Evolutionary conservation across 2,329 filamentous ascomycete species (phyloP), one percentile per base, ranked within the genome.

Genomic region (Arachnomyces sp.): DNA sequence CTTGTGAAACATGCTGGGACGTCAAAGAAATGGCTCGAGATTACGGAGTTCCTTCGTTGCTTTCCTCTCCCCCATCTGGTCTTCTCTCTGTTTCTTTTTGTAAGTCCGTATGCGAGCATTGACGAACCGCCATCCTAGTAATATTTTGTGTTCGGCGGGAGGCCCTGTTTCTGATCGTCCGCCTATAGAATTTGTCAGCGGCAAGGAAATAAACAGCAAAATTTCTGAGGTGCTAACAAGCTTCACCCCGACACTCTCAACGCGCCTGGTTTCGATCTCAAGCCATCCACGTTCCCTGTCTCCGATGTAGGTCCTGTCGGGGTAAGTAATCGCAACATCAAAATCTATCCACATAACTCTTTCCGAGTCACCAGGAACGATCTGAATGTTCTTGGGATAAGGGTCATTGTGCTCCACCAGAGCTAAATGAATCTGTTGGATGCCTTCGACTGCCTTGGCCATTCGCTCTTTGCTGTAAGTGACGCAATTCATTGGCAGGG

Each of bases 351-450:
- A 44, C 12, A 44, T 18, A 41, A 44, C 38, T 25, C 38, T 38
- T 31, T 38, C 42, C 3, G 39, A 15, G 11, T 43, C 31, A 12
- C 39, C 44, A 28, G 42, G 44, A 17, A 48, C 32, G 29, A 48
- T 46, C 34, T 44, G 7, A 14, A 44, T 42, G 29, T 48, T 48
- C 41, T 46, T 48, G 12, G 41, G 46, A 41, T 48, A 46, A 31
- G 39, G 33, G 25, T 46, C 46, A 42, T 46, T 48, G 31, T 48
- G 46, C 21, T 46, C 41, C 40, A 48, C 25, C 16, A 45, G 31
- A 38, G 40, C 46, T 17, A 21, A 44, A 44, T 46, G 46, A 29
- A 46, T 34, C 18, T 42, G 38, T 34, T 40, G 18, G n/a, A 48
- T 48, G 28, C 43, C 38, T 2, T 39, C n/a, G 28, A 44, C 15